Conservation (phyloP, 768 basidiomycete genomes). For the Collybiopsis luxurians region DNA sequence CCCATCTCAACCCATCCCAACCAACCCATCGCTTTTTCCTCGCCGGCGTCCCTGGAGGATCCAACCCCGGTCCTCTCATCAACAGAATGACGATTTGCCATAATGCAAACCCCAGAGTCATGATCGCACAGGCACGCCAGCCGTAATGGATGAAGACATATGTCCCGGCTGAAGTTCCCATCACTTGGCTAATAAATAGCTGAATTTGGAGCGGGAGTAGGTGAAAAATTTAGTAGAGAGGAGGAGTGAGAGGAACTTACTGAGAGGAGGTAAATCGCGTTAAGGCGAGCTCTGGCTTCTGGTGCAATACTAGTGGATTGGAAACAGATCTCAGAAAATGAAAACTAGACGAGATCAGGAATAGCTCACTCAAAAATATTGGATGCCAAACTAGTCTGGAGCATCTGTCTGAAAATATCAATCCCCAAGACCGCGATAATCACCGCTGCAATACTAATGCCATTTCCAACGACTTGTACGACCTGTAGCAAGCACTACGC, state of each 20-base stretch:
- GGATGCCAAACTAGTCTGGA: slow-evolving; percentile 43
- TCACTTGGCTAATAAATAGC: slow-evolving; percentile 80
- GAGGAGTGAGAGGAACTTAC: too few species aligned
- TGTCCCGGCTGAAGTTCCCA: slow-evolving; percentile 76
- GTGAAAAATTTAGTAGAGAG: too few species aligned
- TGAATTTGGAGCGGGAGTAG: slow-evolving; percentile 13
- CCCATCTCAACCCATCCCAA: background rate
- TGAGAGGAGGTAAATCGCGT: slow-evolving; percentile 71
- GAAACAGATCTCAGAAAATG: too few species aligned
- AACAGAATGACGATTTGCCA: slow-evolving; percentile 57
- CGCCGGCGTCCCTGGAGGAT: slow-evolving; percentile 36
- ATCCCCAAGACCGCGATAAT: slow-evolving; percentile 48
- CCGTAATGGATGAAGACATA: slow-evolving; percentile 66
- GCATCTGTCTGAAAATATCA: slow-evolving; percentile 50
- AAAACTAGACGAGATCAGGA: slow-evolving; percentile 30
- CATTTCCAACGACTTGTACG: slow-evolving; percentile 44
- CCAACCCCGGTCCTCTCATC: slow-evolving; percentile 72
- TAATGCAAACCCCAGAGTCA: slow-evolving; percentile 57
- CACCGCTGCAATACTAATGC: slow-evolving; percentile 45
- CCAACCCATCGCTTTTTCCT: slow-evolving; percentile 33
- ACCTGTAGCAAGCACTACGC: slow-evolving; percentile 45
- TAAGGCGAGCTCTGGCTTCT: slow-evolving; percentile 54
- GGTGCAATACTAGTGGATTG: slow-evolving; percentile 33
- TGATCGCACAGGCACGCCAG: slow-evolving; percentile 63
- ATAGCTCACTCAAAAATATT: background rate